Percentiles rank a stretch among this genome's conserved stretches.
Conservation (phyloP, 139 green algal genomes). For the Chlorokybus atmophyticus region DNA sequence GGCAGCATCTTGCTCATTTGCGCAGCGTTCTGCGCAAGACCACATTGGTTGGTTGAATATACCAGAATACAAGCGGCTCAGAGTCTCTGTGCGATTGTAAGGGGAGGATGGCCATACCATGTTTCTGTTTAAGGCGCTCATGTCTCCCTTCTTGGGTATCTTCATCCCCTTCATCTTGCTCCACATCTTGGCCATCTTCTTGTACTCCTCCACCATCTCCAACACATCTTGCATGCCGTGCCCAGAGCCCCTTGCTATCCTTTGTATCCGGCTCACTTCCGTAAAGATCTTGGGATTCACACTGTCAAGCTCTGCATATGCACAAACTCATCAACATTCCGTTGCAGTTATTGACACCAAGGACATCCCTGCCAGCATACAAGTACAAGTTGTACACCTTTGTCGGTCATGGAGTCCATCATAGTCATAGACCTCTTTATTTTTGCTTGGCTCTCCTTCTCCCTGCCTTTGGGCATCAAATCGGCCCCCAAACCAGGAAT, state of each 20-base stretch:
- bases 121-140: conserved; percentile 36
- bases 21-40: no score
- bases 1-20: conserved; percentile 80
- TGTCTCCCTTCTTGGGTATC: conserved; percentile 63
- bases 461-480: conserved; percentile 43
- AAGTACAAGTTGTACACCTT: no score
- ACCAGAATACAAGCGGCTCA: no score
- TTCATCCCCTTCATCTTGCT: conserved; percentile 80
- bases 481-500: conserved; percentile 80
- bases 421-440: conserved; percentile 91
- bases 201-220: conserved; percentile 79
- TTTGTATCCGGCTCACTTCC: conserved; percentile 18
- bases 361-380: no score
- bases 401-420: conserved; percentile 94
- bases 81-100: no score
- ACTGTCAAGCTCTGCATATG: conserved; percentile 23
- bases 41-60: no score
- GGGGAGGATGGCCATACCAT: no score
- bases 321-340: no score
- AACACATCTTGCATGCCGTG: conserved; percentile 36
- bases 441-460: conserved; percentile 69
- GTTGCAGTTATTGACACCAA: no score
- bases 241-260: conserved; percentile 26
- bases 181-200: conserved; percentile 73
- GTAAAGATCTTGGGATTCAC: conserved; percentile 23